Base-by-base conservation (phyloP, 495 filamentous ascomycete species). In the Neurospora africana region DNA sequence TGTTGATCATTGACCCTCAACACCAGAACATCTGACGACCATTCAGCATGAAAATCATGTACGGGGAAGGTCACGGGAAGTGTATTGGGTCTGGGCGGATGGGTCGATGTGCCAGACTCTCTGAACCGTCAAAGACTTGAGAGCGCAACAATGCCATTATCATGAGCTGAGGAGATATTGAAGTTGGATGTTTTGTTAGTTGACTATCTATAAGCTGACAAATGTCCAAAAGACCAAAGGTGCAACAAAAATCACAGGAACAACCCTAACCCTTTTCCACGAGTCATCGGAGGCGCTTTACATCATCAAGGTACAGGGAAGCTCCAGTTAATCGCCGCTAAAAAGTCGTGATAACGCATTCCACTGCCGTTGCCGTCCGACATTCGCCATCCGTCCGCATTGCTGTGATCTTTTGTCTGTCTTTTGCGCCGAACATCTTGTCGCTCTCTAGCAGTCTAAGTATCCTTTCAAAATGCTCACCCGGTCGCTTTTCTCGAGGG, bases 401-500 rank as follows among this genome's bases (percentile, higher is more conserved):
- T 19, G 39, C 69, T 5, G 53, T 61, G 27, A 61, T 33, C 30
- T 33, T 61, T 27, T 35, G 27, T 65, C 53, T 65, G 27, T 61
- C 53, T 61, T 61, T 33, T 61, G 53, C 53, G 53, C 53, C 69
- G 19, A 58, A 70, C 43, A 70, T 7, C 41, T 19, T 61, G 43
- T 35, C 61, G 2, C 41, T 47, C 43, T 61, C 9, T 43, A 37
- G 38, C 40, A 27, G 17, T 36, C 53, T n/a, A n/a, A 43, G 43
- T 37, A 30, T 33, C 13, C 5, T 65, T 21, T 68, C 68, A 72
- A 71, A 17, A 79, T 79, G 78, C 71, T 80, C 30, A 71, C 78
- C n/a, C 21, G 77, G 47, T 70, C 78, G 19, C 70, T 78, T 53
- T 39, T 79, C 73, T 71, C 75, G 27, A 75, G 73, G 75, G 78